phyloP scores from a whole-genome alignment of 768 basidiomycete genomes.

The Kwoniella sp. region DNA sequence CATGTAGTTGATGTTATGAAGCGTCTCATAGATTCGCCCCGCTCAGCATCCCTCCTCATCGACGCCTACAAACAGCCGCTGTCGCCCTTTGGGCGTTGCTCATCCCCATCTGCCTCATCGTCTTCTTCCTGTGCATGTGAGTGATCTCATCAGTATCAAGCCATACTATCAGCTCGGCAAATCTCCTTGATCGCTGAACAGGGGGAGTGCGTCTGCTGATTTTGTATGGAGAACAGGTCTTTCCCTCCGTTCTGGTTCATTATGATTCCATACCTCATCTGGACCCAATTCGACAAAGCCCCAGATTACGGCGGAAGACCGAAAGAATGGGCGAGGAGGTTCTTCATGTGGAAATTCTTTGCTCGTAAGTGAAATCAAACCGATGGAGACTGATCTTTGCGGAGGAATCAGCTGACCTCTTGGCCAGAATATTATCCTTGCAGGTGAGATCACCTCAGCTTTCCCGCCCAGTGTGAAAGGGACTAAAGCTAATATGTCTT shows the following conservation, averaged over 20 bases:
- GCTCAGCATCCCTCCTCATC: slow-evolving; percentile 77
- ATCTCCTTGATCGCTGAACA: not conserved
- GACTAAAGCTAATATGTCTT: not conserved
- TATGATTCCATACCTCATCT: slow-evolving; percentile 72
- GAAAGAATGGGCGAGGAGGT: slow-evolving; percentile 71
- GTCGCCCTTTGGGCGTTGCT: slow-evolving; percentile 87
- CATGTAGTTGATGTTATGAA: no score
- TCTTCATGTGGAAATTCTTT: slow-evolving; percentile 81
- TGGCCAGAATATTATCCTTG: slow-evolving; percentile 52
- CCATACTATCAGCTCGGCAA: not conserved
- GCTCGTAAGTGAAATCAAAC: slow-evolving; percentile 66
- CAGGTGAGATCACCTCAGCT: slow-evolving; percentile 25
- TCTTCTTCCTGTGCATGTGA: slow-evolving; percentile 81
- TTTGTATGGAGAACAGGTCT: slow-evolving; percentile 64
- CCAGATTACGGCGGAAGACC: slow-evolving; percentile 73
- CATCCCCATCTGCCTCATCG: slow-evolving; percentile 66
- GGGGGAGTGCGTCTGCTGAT: slow-evolving; percentile 2
- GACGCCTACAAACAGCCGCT: slow-evolving; percentile 82
- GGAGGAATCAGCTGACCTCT: not conserved
- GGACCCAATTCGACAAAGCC: slow-evolving; percentile 74
- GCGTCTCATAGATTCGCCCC: slow-evolving; percentile 69
- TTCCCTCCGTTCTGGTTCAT: slow-evolving; percentile 87
- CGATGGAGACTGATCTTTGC: not conserved
- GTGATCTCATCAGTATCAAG: slow-evolving; percentile 56
- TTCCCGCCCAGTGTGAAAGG: not conserved